A percentile compares a stretch with the other conserved stretches of the same genome.
These are phyloP conservation scores for Carnegiea gigantea DNA, from an alignment of 179 eudicot genomes.

Conservation along the genomic window DNA sequence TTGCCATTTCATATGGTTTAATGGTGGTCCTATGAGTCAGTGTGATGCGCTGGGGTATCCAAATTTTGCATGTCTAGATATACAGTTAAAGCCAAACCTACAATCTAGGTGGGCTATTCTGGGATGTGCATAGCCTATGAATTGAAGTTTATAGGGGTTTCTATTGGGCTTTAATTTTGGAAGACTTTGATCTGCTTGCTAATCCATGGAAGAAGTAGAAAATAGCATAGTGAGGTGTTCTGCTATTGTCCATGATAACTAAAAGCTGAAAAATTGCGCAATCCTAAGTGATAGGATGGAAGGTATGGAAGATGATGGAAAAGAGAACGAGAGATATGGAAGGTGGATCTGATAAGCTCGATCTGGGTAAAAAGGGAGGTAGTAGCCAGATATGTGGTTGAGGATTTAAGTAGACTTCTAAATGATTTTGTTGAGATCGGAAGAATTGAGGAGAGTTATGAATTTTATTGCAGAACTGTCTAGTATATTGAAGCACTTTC, in stretches of 20 bases:
- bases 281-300: background rate
- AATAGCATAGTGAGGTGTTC: background rate
- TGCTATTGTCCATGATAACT: background rate
- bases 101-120: no score
- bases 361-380: background rate
- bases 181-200: background rate
- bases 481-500: background rate
- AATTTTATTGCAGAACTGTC: background rate
- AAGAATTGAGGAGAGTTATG: background rate
- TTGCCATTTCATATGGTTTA: background rate
- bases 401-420: background rate
- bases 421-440: background rate
- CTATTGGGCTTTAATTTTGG: background rate
- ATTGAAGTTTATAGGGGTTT: background rate
- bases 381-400: background rate
- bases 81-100: background rate
- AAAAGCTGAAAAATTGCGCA: background rate
- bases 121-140: no score
- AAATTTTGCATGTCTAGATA: background rate
- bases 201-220: background rate
- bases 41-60: conserved; percentile 4
- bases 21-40: background rate
- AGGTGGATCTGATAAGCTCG: conserved; percentile 1
- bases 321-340: background rate
- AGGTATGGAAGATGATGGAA: background rate